These are phyloP conservation scores for Mycena epipterygia DNA, from an alignment of 768 basidiomycete genomes.

Conservation along the genomic window DNA sequence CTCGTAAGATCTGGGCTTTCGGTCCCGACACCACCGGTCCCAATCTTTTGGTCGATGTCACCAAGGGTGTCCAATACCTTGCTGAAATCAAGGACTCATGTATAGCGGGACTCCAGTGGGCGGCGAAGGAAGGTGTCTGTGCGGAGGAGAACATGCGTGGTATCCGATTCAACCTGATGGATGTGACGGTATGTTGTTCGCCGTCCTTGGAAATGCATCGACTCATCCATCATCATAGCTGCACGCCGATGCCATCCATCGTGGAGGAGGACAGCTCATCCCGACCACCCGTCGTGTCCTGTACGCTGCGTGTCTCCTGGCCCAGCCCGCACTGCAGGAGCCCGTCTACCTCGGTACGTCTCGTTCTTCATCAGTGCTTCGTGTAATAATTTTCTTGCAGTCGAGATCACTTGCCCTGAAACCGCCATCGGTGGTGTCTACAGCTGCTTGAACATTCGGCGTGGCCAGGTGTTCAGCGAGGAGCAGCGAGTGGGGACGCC, in stretches of 20 bases:
- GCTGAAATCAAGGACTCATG: slow-evolving; percentile 99
- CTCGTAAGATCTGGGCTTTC: slow-evolving; percentile 99
- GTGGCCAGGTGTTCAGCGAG: slow-evolving; percentile 98
- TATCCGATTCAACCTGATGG: slow-evolving; percentile 94
- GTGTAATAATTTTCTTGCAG: slow-evolving; percentile 52
- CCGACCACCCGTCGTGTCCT: slow-evolving; percentile 96
- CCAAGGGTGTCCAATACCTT: slow-evolving; percentile 99
- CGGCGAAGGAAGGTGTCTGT: slow-evolving; percentile 97
- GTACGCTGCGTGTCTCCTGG: slow-evolving; percentile 96
- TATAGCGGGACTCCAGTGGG: slow-evolving; percentile 99
- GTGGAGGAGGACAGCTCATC: slow-evolving; percentile 99
- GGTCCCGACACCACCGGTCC: slow-evolving; percentile 98
- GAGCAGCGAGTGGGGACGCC: slow-evolving; percentile 98
- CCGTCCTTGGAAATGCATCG: slow-evolving; percentile 1
- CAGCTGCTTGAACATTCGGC: slow-evolving; percentile 92
- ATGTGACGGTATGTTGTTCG: slow-evolving; percentile 82
- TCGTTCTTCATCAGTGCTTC: neutral
- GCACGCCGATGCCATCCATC: slow-evolving; percentile 98
- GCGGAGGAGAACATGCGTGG: slow-evolving; percentile 99
- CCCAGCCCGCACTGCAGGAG: slow-evolving; percentile 93
- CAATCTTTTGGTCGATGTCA: slow-evolving; percentile 96
- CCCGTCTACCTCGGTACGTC: slow-evolving; percentile 90
- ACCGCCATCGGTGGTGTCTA: slow-evolving; percentile 98
- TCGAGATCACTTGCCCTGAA: slow-evolving; percentile 99
- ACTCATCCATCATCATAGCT: slow-evolving; percentile 62